phyloP scores from a whole-genome alignment of 768 basidiomycete genomes.

The Lentinula aciculospora region DNA sequence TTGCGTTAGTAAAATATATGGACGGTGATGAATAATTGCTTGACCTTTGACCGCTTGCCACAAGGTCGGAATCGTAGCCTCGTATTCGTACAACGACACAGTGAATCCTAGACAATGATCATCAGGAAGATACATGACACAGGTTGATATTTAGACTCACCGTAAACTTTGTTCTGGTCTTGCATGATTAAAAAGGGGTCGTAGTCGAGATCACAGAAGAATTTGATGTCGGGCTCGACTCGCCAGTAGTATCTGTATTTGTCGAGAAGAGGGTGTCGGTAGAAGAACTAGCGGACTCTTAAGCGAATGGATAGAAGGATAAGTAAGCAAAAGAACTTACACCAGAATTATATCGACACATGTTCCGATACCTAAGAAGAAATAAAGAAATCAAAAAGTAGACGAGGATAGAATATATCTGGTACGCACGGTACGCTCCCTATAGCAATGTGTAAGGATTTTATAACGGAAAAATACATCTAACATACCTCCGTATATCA shows the following conservation, averaged over 20 bases:
- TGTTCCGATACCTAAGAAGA: constrained; percentile 70
- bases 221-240: constrained; percentile 68
- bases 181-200: constrained; percentile 90
- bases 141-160: constrained; percentile 26
- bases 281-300: constrained; percentile 63
- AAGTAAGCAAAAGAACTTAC: constrained; percentile 35
- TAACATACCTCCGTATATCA: constrained; percentile 60
- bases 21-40: background rate
- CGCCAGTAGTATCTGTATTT: constrained; percentile 86
- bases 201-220: constrained; percentile 82
- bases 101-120: constrained; percentile 59
- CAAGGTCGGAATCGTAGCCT: constrained; percentile 79
- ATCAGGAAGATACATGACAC: background rate
- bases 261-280: constrained; percentile 73
- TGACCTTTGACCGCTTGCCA: constrained; percentile 75
- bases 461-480: background rate
- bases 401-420: background rate
- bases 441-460: constrained; percentile 20
- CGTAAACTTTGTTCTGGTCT: constrained; percentile 80
- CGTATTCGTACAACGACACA: constrained; percentile 77
- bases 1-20: background rate
- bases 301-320: too few species aligned
- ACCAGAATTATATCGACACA: constrained; percentile 96
- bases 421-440: constrained; percentile 69
- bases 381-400: background rate